Evolutionary conservation across 441 rosid species (phyloP), one percentile per base, ranked within the genome.

Genomic region (Erysimum cheiri): DNA sequence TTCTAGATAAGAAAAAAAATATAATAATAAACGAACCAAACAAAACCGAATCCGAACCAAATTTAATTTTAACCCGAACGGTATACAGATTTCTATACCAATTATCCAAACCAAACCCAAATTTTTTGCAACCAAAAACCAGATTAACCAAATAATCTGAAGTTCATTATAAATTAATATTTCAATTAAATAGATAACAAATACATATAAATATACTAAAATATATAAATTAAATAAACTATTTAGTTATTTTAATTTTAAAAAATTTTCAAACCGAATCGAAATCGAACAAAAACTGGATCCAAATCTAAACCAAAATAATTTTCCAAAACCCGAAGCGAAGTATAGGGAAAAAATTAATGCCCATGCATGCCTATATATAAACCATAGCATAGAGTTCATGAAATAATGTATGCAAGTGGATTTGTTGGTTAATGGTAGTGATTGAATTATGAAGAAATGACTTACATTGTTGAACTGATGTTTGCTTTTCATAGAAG

Each of bases 381-480:
- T 39, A 13, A 36, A 40, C 44, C 3, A 13, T 40, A 40, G 2
- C 19, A 29, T 15, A 26, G 54, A 40, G n/a, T 13, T 33, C 4
- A 24, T 39, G 12, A 49, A 10, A 47, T 28, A 7, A 28, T 29
- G 5, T 6, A 46, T 15, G 4, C 31, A 60, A 35, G 41, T 14
- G 4, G 26, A 28, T 36, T 46, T 59, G 8, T 58, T n/a, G 8
- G 12, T 24, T 22, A 26, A 26, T 28, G 15, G 15, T 12, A 57
- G 6, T 53, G 33, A 57, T 14, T 55, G 37, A 4, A 37, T 46
- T 9, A 26, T 19, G 37, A n/a, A 7, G 13, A 49, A 35, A 17
- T 13, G 58, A 70, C 74, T 69, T 68, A 77, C 76, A 57, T 80
- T 76, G 53, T 73, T 54, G 74, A 83, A 78, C 26, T 71, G 73